A percentile compares a stretch with the other conserved stretches of the same genome.
Evolutionary conservation across 805 yeast genomes (phyloP).

Genomic region (Nakazawaea molendinolei): DNA sequence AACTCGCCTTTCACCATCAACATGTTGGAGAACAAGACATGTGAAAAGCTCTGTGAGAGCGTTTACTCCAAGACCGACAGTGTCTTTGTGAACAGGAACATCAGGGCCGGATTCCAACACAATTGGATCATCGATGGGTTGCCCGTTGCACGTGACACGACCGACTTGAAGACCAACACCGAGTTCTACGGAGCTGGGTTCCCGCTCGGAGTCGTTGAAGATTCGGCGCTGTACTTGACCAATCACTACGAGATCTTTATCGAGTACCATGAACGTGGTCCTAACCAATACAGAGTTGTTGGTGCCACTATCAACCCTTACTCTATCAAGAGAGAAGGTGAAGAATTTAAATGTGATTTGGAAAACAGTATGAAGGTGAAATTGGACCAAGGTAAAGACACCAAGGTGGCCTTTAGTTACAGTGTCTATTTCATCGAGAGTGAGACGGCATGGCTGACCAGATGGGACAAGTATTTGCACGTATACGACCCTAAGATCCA

Average conservation of each 20-base stretch:
- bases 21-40: conserved; percentile 67
- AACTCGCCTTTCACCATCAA: conserved; percentile 81
- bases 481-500: conserved; percentile 90
- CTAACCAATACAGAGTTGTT: conserved; percentile 73
- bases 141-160: conserved; percentile 71
- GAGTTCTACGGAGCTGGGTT: conserved; percentile 77
- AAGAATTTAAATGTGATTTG: conserved; percentile 15
- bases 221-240: conserved; percentile 49
- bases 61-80: conserved; percentile 60
- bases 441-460: conserved; percentile 87
- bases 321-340: conserved; percentile 30
- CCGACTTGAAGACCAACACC: conserved; percentile 51
- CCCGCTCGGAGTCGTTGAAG: conserved; percentile 66
- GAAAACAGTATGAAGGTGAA: conserved; percentile 33
- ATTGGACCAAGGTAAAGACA: conserved; percentile 42
- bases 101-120: conserved; percentile 76
- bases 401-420: conserved; percentile 74
- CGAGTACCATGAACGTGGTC: conserved; percentile 76
- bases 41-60: conserved; percentile 60
- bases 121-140: conserved; percentile 95
- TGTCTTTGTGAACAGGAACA: conserved; percentile 68
- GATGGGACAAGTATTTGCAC: conserved; percentile 96
- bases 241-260: conserved; percentile 77
- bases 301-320: conserved; percentile 77
- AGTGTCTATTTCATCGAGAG: conserved; percentile 69